Base-by-base conservation (phyloP, 495 filamentous ascomycete species). In the Annulohypoxylon bovei region DNA sequence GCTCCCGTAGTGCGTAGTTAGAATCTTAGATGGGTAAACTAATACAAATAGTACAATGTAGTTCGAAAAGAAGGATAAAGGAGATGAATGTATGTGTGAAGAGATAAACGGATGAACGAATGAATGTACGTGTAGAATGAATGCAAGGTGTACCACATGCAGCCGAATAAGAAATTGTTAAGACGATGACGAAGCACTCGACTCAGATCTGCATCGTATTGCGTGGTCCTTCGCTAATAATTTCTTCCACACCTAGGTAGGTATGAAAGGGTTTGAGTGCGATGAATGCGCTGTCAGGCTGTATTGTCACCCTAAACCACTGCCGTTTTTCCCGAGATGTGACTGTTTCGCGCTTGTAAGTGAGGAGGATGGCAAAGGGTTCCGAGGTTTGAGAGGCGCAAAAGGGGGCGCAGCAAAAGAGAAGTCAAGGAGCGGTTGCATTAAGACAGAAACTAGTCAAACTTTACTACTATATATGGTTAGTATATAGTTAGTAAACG, bases 111-210 rank as follows among this genome's bases (percentile, higher is more conserved):
- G 1, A 20, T 35, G 32, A 18, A 42, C n/a, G 4, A 52, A 25
- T 14, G 44, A 47, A 47, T 37, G 33, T 6, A 37, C 7, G 9
- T 12, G 33, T 37, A 50, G 46, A 50, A 37, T 37, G 33, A 25
- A 50, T 14, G 44, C 11, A 25, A 18, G 20, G 12, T 25, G 18
- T 47, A 25, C 7, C 44, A 47, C 22, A 25, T 47, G 18, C 9
- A 23, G 22, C 44, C 20, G 23, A 47, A 47, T 47, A 25, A 50
- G 28, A 27, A 27, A n/a, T 50, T 27, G 28, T 14, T n/a, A 50
- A 37, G 8, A 28, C n/a, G 62, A 71, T 71, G 62, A 71, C 68
- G 68, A 71, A 62, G 62, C 62, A 4, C 30, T 27, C 28, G 49
- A 53, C 25, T 53, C 49, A 53, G 49, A 53, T 53, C 27, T 53